phyloP scores from a whole-genome alignment of 2,329 filamentous ascomycete species.

The Fusarium musae region DNA sequence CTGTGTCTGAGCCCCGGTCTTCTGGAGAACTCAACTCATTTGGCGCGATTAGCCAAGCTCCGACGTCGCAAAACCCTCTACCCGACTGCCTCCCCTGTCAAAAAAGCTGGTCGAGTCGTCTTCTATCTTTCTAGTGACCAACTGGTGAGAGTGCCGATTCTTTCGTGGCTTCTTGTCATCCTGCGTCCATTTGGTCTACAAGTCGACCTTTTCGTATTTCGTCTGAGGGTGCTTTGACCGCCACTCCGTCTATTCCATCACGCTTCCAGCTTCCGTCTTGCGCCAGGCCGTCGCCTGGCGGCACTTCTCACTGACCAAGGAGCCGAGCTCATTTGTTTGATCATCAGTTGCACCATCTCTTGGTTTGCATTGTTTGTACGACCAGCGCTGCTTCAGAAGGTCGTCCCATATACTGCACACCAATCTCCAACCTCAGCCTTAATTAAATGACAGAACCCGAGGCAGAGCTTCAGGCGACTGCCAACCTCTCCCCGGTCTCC shows the following conservation, averaged over 20 bases:
- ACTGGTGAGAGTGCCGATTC: slow-evolving; percentile 22
- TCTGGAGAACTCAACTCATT: slow-evolving; percentile 34
- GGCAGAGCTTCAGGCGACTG: slow-evolving; percentile 60
- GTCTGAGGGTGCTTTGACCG: slow-evolving; percentile 24
- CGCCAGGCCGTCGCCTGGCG: slow-evolving; percentile 37
- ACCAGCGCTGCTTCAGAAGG: slow-evolving; percentile 27
- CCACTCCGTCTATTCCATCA: slow-evolving; percentile 23
- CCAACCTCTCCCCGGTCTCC: slow-evolving; percentile 63
- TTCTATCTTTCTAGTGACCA: slow-evolving; percentile 5
- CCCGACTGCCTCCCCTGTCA: slow-evolving; percentile 19
- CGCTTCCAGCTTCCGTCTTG: slow-evolving; percentile 23
- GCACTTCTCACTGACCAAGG: slow-evolving; percentile 34
- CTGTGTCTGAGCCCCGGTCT: slow-evolving; percentile 20
- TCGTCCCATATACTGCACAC: slow-evolving; percentile 27
- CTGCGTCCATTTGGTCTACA: slow-evolving; percentile 12
- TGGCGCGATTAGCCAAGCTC: slow-evolving; percentile 40
- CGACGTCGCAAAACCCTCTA: slow-evolving; percentile 42
- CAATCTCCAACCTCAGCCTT: slow-evolving; percentile 31
- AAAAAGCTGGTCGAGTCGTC: slow-evolving; percentile 14
- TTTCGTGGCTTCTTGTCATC: slow-evolving; percentile 14
- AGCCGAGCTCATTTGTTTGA: slow-evolving; percentile 30
- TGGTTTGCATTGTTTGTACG: slow-evolving; percentile 36
- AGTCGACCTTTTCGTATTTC: slow-evolving; percentile 11
- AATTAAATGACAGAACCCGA: slow-evolving; percentile 59
- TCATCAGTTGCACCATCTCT: slow-evolving; percentile 31